Percentiles rank a stretch among this genome's conserved stretches.
These are phyloP conservation scores for Trichoderma atroviride DNA, from an alignment of 2,329 filamentous ascomycete genomes.

Conservation along the genomic window DNA sequence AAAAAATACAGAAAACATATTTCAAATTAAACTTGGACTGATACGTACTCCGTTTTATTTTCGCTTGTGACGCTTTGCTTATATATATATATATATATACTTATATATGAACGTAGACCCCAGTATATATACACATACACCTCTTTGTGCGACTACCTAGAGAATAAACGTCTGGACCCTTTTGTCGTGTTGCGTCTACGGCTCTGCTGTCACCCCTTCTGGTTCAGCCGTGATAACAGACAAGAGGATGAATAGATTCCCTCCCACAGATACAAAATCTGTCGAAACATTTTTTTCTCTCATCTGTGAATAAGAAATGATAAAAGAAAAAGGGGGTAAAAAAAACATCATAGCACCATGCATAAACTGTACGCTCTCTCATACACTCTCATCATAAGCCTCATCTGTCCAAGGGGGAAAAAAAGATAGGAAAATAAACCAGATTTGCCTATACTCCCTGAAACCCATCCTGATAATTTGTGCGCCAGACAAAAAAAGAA, in stretches of 20 bases:
- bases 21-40: not conserved
- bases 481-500: not conserved
- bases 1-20: constrained; percentile 17
- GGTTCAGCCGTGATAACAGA: not conserved
- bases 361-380: not conserved
- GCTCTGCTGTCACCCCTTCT: not conserved
- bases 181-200: not conserved
- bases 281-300: not conserved
- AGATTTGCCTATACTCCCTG: not conserved
- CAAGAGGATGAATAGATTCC: not conserved
- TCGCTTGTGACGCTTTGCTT: not conserved
- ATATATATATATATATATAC: too few species aligned
- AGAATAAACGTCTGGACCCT: not conserved
- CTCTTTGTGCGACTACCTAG: not conserved
- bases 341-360: not conserved
- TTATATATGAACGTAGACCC: not conserved
- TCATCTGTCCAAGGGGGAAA: not conserved
- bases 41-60: not conserved
- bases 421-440: not conserved
- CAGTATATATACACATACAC: not conserved
- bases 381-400: not conserved
- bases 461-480: not conserved
- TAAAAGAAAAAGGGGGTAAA: not conserved
- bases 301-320: not conserved
- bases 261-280: not conserved